Evolutionary conservation across 768 basidiomycete genomes (phyloP).

Genomic region (Hydnum rufescens): DNA sequence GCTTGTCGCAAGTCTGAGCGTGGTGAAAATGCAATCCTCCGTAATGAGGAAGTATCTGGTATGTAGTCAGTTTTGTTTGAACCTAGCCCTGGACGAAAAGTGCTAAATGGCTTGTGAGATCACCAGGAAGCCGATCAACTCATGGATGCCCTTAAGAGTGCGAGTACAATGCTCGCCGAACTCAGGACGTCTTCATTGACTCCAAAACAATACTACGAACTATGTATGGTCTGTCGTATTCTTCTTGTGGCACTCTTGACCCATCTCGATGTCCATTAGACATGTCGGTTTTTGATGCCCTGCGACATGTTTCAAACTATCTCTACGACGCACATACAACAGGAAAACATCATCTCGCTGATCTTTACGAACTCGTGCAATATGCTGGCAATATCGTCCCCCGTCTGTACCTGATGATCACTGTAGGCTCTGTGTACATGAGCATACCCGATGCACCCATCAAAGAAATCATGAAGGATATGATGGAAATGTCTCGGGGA

Average conservation of each 20-base stretch:
- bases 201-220: constrained; percentile 96
- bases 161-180: constrained; percentile 93
- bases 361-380: constrained; percentile 99
- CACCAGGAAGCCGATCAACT: constrained; percentile 83
- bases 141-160: constrained; percentile 96
- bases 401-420: constrained; percentile 94
- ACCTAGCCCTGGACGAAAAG: background rate
- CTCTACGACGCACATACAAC: constrained; percentile 89
- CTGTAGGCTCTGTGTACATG: constrained; percentile 99
- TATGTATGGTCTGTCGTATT: constrained; percentile 36
- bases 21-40: constrained; percentile 8
- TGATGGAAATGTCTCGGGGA: constrained; percentile 99
- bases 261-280: constrained; percentile 29
- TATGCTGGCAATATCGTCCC: constrained; percentile 95
- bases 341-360: constrained; percentile 85
- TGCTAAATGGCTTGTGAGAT: background rate
- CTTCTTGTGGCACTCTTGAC: background rate
- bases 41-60: constrained; percentile 8
- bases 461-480: constrained; percentile 99
- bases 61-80: background rate
- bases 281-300: constrained; percentile 96
- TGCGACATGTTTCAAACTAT: constrained; percentile 88
- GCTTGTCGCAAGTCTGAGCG: constrained; percentile 6
- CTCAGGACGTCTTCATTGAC: constrained; percentile 81
- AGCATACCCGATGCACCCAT: constrained; percentile 90